Evolutionary conservation across 1,139 yeast genomes (phyloP).

Genomic region (Pneumocystis carinii): DNA sequence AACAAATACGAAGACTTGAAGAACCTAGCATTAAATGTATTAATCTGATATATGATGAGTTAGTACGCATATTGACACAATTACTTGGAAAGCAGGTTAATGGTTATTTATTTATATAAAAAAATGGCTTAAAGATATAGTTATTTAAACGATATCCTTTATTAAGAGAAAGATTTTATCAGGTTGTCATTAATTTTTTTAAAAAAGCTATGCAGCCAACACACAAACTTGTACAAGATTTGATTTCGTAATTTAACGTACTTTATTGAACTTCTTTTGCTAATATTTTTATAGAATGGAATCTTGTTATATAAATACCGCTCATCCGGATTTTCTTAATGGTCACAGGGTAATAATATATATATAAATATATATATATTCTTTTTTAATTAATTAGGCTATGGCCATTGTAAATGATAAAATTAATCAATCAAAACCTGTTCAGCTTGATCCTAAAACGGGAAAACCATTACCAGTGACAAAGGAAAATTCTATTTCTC

Average conservation of each 20-base stretch:
- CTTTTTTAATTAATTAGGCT: constrained; percentile 29
- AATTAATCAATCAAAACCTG: constrained; percentile 67
- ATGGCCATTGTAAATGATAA: constrained; percentile 89
- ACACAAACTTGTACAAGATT: constrained; percentile 65
- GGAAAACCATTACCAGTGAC: constrained; percentile 39
- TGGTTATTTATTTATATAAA: background rate
- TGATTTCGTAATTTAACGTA: constrained; percentile 30
- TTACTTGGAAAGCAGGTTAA: constrained; percentile 52
- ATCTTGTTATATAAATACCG: constrained; percentile 89
- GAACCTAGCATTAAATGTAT: constrained; percentile 87
- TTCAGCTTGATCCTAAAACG: constrained; percentile 80
- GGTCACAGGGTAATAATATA: constrained; percentile 44
- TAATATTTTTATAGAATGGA: constrained; percentile 36
- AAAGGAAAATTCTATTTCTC: constrained; percentile 10
- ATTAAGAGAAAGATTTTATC: constrained; percentile 71
- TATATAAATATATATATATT: background rate
- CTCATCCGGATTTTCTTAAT: constrained; percentile 88
- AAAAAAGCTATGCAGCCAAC: constrained; percentile 75
- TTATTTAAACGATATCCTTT: constrained; percentile 76
- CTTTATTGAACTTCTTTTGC: background rate
- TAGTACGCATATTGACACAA: constrained; percentile 77
- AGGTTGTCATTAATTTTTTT: constrained; percentile 63
- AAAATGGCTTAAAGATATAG: constrained; percentile 1
- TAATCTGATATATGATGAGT: constrained; percentile 80
- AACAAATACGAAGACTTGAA: constrained; percentile 86